Base-by-base conservation (phyloP, 164 flowering plant species). In the Liquidambar formosana region DNA sequence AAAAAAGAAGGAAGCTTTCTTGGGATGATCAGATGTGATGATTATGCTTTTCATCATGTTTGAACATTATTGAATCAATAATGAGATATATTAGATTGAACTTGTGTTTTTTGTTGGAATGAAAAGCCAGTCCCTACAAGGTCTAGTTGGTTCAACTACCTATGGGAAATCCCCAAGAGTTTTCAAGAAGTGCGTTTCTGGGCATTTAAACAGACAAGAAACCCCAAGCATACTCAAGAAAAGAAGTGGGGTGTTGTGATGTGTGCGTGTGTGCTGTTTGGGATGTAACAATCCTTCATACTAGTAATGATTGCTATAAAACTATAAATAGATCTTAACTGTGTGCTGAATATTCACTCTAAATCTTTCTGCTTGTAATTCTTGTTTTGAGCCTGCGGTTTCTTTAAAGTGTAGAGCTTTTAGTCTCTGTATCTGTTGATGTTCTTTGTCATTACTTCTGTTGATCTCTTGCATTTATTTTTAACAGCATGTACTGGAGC, bases 401-500 rank as follows among this genome's bases (percentile, higher is more conserved):
- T 26, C 8, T 58, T 5, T 58, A 5, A 43, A 58, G 14, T 10
- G 9, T 26, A n/a, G n/a, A 12, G 4, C 41, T 9, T 38, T 5
- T 28, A 18, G 1, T 33, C 28, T 48, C 41, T 41, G 61, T 51
- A 10, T 75, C 12, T 28, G 28, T 45, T 67, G 41, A 68, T 33
- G 11, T 43, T 18, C 54, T 61, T 68, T 51, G 10, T 15, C 16
- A 4, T 22, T 41, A 57, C 68, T 9, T 68, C 45, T 72, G 41
- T 23, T 45, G 19, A 43, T 25, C n/a, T 27, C 18, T 38, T 53
- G 16, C 16, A 22, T n/a, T 41, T 49, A 21, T 26, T 66, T 66
- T 27, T 61, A 46, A 80, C 85, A 95, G 99, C 99, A 95, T 84
- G 99, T 95, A 8, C 75, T 95, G 83, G 96, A 91, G 83, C 97